Conservation (phyloP, 257 asterid genomes). For the Cordia subcordata region DNA sequence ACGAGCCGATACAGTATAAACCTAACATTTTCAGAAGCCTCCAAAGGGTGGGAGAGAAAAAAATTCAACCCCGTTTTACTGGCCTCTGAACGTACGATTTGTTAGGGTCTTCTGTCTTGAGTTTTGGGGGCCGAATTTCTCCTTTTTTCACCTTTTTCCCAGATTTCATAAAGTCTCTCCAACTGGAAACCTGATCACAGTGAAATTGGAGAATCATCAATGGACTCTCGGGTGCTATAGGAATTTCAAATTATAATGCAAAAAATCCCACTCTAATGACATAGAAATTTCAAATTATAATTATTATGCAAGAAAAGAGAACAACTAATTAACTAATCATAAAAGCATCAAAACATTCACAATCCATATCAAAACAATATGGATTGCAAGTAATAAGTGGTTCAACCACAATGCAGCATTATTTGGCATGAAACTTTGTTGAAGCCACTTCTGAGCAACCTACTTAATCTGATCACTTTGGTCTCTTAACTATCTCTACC, state of each 20-base stretch:
- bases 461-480: no score
- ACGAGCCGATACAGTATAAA: neutral
- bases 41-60: neutral
- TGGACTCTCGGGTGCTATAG: neutral
- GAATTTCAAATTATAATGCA: neutral
- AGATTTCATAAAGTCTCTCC: conserved; percentile 98
- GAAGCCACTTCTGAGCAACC: no score
- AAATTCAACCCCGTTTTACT: conserved; percentile 51
- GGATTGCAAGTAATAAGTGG: no score
- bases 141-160: conserved; percentile 98
- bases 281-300: neutral
- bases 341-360: no score
- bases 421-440: no score
- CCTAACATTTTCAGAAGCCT: conserved; percentile 3
- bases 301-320: no score
- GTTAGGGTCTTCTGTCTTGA: conserved; percentile 98
- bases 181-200: conserved; percentile 76
- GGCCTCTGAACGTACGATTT: conserved; percentile 97
- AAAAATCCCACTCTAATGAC: no score
- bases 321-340: no score
- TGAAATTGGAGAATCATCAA: neutral
- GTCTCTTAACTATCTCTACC: no score
- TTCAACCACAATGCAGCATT: neutral
- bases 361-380: no score
- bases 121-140: conserved; percentile 95